Evolutionary conservation across 2,329 filamentous ascomycete genomes (phyloP), one percentile per base, ranked within the genome.

Genomic region (Pleurostoma richardsiae): DNA sequence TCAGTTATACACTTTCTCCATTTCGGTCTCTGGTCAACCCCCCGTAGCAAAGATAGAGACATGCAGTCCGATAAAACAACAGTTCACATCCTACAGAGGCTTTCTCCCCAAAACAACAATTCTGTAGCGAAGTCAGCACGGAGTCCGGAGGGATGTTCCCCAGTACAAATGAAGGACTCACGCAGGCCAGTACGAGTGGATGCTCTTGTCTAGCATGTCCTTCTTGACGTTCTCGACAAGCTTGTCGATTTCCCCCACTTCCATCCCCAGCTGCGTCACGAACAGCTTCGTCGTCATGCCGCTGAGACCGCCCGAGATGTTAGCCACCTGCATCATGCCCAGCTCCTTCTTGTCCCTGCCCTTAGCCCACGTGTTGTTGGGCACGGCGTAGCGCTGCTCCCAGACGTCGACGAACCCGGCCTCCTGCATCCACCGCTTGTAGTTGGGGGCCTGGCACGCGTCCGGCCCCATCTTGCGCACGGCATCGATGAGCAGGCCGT

Each of bases 281-380:
- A 65, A 61, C 4, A 65, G 52, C n/a, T 52, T 53, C 41, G 60
- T 58, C 29, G 60, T 63, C 33, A 64, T 55, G 28, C 58, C 60
- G 44, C 64, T 56, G 26, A 64, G 49, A 2, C 60, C 61, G 31
- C 65, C 57, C 27, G 63, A 53, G 39, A 63, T 58, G 40, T 66
- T 64, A 27, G 55, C 56, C 57, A 65, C 62, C 49, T 64, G 59
- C 57, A 62, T 57, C 45, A 55, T 51, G 40, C 68, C 67, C 26
- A 69, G 52, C 40, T 62, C 54, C 53, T 69, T 69, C 52, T 66
- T 54, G 19, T 64, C 59, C 11, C 51, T 45, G 10, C 66, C 66
- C 39, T 59, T 59, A 2, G 67, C 59, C 66, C 67, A 70, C 4
- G 61, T 54, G 30, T 63, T 67, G 8, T 61, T 58, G 3, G 64